Percentiles rank a stretch among this genome's conserved stretches.
phyloP scores from a whole-genome alignment of 805 yeast genomes.

The Spathaspora gorwiae region DNA sequence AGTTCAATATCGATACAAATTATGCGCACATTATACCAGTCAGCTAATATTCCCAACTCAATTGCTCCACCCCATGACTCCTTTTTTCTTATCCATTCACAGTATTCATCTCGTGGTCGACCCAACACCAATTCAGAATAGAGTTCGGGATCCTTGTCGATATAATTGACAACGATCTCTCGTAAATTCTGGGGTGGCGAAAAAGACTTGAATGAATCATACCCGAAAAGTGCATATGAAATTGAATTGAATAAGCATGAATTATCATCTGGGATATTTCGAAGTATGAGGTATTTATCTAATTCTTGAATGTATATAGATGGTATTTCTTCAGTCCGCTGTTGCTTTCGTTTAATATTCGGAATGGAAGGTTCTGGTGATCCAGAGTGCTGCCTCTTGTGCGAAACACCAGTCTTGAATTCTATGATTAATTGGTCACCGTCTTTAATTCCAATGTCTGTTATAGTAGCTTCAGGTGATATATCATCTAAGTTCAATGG shows the following conservation, averaged over 20 bases:
- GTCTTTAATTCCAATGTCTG: constrained; percentile 43
- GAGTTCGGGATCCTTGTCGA: constrained; percentile 32
- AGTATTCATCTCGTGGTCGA: constrained; percentile 42
- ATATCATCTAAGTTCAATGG: constrained; percentile 24
- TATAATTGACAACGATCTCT: constrained; percentile 44
- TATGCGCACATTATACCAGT: constrained; percentile 47
- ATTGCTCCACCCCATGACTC: constrained; percentile 84
- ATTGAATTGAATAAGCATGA: constrained; percentile 72
- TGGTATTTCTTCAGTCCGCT: constrained; percentile 18
- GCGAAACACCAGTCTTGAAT: constrained; percentile 4
- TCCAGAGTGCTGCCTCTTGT: constrained; percentile 1
- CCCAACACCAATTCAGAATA: constrained; percentile 61
- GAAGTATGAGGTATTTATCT: constrained; percentile 39
- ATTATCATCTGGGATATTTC: constrained; percentile 71
- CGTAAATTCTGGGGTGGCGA: constrained; percentile 49
- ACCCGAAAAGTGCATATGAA: constrained; percentile 42
- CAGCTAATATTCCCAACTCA: constrained; percentile 60
- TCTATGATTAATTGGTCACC: constrained; percentile 58
- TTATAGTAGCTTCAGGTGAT: constrained; percentile 18
- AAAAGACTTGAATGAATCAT: constrained; percentile 27
- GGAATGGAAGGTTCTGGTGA: constrained; percentile 1
- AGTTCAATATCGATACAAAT: constrained; percentile 63
- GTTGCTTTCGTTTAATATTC: not conserved
- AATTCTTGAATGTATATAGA: constrained; percentile 15
- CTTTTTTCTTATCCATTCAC: constrained; percentile 54